A percentile compares a stretch with the other conserved stretches of the same genome.
These are phyloP conservation scores for Pseudonitzschia multiseries DNA, from an alignment of 108 stramenopile genomes.

Conservation along the genomic window DNA sequence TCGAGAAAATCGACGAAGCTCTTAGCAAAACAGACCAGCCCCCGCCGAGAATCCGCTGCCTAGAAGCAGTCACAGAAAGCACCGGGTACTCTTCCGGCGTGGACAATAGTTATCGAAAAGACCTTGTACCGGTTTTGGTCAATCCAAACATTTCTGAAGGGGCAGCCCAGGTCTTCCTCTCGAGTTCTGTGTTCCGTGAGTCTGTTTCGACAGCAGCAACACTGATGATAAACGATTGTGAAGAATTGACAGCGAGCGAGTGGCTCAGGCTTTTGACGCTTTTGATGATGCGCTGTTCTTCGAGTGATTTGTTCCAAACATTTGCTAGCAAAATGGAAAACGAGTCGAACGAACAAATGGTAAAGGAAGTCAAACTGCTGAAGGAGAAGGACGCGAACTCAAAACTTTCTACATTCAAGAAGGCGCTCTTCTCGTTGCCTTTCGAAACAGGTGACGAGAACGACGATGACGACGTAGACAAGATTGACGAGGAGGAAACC, in stretches of 20 bases:
- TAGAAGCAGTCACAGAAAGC: constrained; percentile 76
- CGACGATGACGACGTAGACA: constrained; percentile 18
- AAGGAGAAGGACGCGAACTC: constrained; percentile 14
- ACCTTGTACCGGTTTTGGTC: constrained; percentile 67
- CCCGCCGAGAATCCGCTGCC: constrained; percentile 57
- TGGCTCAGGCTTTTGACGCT: constrained; percentile 69
- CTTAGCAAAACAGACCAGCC: constrained; percentile 46
- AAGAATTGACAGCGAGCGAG: constrained; percentile 66
- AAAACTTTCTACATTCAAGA: constrained; percentile 29
- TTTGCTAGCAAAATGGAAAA: constrained; percentile 58
- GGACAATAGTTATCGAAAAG: constrained; percentile 48
- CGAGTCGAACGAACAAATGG: constrained; percentile 48
- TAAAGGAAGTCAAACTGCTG: constrained; percentile 24
- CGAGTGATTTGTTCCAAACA: constrained; percentile 70
- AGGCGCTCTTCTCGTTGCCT: constrained; percentile 36
- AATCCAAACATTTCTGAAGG: constrained; percentile 80
- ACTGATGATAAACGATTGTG: constrained; percentile 53
- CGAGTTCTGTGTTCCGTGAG: constrained; percentile 73
- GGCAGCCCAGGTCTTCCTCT: constrained; percentile 68
- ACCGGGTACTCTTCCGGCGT: constrained; percentile 72
- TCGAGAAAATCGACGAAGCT: constrained; percentile 60
- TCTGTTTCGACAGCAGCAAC: constrained; percentile 56
- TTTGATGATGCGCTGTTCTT: constrained; percentile 75
- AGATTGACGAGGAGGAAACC: background rate
- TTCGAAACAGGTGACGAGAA: constrained; percentile 24